Conservation (phyloP, 2,329 filamentous ascomycete genomes). For the Pseudogymnoascus sp. region DNA sequence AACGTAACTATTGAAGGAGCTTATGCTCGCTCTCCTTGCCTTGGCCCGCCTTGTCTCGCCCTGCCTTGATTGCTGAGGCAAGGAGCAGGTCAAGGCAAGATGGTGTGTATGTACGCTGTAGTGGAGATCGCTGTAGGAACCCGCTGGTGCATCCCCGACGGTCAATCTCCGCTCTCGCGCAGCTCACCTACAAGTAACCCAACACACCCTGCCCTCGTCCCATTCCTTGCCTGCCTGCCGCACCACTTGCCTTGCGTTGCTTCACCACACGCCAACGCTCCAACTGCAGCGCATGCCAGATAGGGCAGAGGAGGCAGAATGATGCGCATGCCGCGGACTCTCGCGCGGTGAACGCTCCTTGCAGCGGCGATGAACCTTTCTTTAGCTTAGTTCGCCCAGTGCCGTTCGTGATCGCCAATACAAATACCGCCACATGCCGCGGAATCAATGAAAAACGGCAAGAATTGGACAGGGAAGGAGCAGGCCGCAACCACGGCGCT, state of each 20-base stretch:
- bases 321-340: not conserved
- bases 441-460: not conserved
- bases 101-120: not conserved
- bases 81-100: not conserved
- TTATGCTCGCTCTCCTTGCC: not conserved
- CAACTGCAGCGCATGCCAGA: not conserved
- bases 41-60: not conserved
- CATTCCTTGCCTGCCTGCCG: not conserved
- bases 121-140: constrained; percentile 5
- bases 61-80: not conserved
- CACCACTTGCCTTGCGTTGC: not conserved
- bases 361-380: not conserved
- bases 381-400: not conserved
- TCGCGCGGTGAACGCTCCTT: not conserved
- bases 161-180: not conserved
- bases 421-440: not conserved
- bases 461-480: not conserved
- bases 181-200: not conserved
- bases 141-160: not conserved
- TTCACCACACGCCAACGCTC: not conserved
- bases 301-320: too few relatives aligned
- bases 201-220: not conserved
- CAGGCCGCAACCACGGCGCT: not conserved
- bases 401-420: not conserved
- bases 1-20: not conserved